These are phyloP conservation scores for Borovskyia barvae DNA, from an alignment of 208 protist genomes.

Conservation along the genomic window DNA sequence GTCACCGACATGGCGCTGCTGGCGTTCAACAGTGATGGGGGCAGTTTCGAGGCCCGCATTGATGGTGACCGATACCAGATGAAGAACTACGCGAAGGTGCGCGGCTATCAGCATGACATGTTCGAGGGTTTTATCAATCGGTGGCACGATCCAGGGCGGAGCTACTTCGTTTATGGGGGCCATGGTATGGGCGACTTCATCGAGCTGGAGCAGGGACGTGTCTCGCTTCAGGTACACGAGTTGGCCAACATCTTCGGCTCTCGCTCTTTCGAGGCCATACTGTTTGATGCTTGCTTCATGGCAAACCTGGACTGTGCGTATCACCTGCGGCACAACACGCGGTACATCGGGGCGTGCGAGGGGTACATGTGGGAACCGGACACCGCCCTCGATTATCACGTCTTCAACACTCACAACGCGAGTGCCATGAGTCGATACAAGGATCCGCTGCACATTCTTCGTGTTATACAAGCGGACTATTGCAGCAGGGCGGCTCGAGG, in stretches of 20 bases:
- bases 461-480: constrained; percentile 73
- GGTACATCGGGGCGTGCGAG: constrained; percentile 79
- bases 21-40: constrained; percentile 83
- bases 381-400: constrained; percentile 68
- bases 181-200: constrained; percentile 90
- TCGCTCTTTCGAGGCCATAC: constrained; percentile 73
- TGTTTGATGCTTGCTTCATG: constrained; percentile 90
- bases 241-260: constrained; percentile 62
- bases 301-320: constrained; percentile 84
- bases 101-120: constrained; percentile 66
- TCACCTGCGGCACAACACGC: constrained; percentile 79
- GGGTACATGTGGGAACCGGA: constrained; percentile 88
- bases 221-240: constrained; percentile 72
- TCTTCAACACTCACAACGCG: constrained; percentile 83
- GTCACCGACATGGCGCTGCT: constrained; percentile 79
- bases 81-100: constrained; percentile 70
- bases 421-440: constrained; percentile 65
- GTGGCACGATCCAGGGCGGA: constrained; percentile 66
- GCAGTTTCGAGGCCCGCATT: constrained; percentile 85
- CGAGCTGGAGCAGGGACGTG: constrained; percentile 62
- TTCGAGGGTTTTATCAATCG: constrained; percentile 59
- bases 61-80: constrained; percentile 64
- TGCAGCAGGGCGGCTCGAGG: constrained; percentile 57
- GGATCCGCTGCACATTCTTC: constrained; percentile 59
- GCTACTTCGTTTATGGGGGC: constrained; percentile 86